Evolutionary conservation across 1,284 basidiomycete species (phyloP).

Genomic region (Papiliotrema fonsecae): DNA sequence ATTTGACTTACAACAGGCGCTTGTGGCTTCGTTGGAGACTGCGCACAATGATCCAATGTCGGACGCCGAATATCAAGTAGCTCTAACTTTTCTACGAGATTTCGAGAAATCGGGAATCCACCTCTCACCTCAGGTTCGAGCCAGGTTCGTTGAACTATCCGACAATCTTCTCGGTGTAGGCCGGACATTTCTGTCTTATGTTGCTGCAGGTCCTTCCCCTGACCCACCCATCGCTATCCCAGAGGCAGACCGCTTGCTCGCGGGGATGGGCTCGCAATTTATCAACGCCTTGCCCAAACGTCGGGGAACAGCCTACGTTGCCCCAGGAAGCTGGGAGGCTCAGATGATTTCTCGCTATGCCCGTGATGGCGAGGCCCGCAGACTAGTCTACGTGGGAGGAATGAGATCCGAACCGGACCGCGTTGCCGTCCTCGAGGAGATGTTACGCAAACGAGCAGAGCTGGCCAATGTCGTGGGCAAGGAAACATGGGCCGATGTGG

Average conservation of each 20-base stretch:
- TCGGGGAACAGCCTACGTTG: conserved; percentile 56
- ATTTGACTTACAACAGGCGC: conserved; percentile 28
- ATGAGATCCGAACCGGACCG: conserved; percentile 51
- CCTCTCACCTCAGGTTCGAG: conserved; percentile 69
- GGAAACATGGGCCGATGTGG: conserved; percentile 75
- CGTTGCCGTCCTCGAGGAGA: conserved; percentile 62
- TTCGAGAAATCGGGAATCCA: conserved; percentile 97
- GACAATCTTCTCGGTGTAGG: conserved; percentile 87
- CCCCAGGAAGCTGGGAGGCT: conserved; percentile 79
- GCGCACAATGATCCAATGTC: conserved; percentile 34
- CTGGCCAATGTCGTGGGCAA: conserved; percentile 76
- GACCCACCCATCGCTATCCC: conserved; percentile 38
- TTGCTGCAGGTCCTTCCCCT: conserved; percentile 36
- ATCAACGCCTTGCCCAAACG: conserved; percentile 57
- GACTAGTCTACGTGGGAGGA: conserved; percentile 72
- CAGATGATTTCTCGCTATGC: conserved; percentile 88
- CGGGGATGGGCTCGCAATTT: conserved; percentile 41
- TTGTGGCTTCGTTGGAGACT: conserved; percentile 45
- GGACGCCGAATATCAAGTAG: conserved; percentile 60
- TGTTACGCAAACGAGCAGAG: conserved; percentile 69
- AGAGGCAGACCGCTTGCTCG: conserved; percentile 34
- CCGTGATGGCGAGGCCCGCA: conserved; percentile 71
- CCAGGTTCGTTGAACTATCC: conserved; percentile 82
- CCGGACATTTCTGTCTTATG: conserved; percentile 71
- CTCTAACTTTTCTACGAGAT: conserved; percentile 89